Base-by-base conservation (phyloP, 805 yeast genomes). In the Candida nemodendra region DNA sequence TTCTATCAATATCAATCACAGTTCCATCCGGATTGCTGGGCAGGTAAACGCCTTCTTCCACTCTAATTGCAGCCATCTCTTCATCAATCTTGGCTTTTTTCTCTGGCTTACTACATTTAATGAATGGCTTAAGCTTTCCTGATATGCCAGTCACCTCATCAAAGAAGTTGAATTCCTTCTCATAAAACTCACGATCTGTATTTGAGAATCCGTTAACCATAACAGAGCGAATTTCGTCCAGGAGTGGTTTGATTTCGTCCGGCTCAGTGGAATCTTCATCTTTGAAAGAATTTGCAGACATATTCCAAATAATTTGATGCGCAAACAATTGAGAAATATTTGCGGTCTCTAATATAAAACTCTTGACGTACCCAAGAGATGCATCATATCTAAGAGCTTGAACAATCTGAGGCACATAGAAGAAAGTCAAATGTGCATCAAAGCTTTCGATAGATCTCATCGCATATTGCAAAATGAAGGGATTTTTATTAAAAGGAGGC, bases 251-350 rank as follows among this genome's bases (percentile, higher is more conserved):
- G 54, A 91, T 68, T 1, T 76, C 69, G 62, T 90, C 96, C 4
- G 95, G 93, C 6, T 76, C 71, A 0, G 78, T 69, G 0, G 88
- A 81, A 8, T 91, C 96, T 51, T 91, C 98, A 57, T 86, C 97
- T 50, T 82, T 84, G 62, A 76, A 93, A 45, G 89, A 78, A 57
- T 95, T 93, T 1, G 99, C 98, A 54, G 84, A 64, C 85, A 93
- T 88, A 56, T 93, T 93, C 99, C 99, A 93, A 38, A 93, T 88
- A 48, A 93, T 90, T 63, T 93, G 99, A 62, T 93, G 99, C 0
- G 98, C 90, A 70, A 93, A 93, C 45, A 91, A 68, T 49, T 86
- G 95, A 18, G 93, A 82, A 11, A 89, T 86, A 56, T 84, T 81
- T 2, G 95, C 97, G 1, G 97, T 87, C 59, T 93, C 98, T 39